A percentile compares a stretch with the other conserved stretches of the same genome.
phyloP scores from a whole-genome alignment of 148 eudicot species.

The Gaultheria prostrata region DNA sequence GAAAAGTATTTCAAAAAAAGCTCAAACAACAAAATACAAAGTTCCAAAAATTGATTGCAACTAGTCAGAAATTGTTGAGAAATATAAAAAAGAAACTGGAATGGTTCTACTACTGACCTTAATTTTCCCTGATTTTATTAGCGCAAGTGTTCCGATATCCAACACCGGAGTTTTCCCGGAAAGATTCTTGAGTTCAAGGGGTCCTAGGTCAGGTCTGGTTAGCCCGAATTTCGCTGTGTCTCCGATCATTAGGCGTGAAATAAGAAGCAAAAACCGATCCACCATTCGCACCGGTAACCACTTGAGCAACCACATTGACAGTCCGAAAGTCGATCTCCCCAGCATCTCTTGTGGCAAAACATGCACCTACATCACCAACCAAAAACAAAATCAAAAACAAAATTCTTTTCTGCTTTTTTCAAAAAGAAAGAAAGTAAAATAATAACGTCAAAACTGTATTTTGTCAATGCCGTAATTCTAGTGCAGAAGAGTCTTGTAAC shows the following conservation, averaged over 20 bases:
- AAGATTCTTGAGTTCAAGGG: slow-evolving; percentile 51
- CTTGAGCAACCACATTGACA: slow-evolving; percentile 55
- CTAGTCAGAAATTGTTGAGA: not conserved
- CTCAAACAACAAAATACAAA: not conserved
- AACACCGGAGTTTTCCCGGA: slow-evolving; percentile 71
- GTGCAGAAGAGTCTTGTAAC: no score
- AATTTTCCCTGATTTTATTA: slow-evolving; percentile 48
- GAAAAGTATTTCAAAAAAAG: not conserved
- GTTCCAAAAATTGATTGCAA: not conserved
- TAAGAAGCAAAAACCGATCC: slow-evolving; percentile 49
- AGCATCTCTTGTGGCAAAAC: slow-evolving; percentile 65
- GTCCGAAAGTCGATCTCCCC: slow-evolving; percentile 64
- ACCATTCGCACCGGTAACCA: slow-evolving; percentile 57
- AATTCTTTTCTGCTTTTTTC: not conserved
- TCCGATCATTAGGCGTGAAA: slow-evolving; percentile 56
- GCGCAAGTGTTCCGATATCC: slow-evolving; percentile 59
- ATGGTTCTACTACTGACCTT: slow-evolving; percentile 30
- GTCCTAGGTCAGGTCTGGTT: slow-evolving; percentile 55
- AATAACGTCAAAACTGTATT: no score
- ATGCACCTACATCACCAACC: slow-evolving; percentile 49
- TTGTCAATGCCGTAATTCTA: no score
- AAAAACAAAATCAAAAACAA: slow-evolving; percentile 2
- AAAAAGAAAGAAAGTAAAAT: no score
- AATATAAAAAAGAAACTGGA: not conserved
- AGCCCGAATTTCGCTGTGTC: slow-evolving; percentile 53